A percentile compares a stretch with the other conserved stretches of the same genome.
Conservation (phyloP, 129 eudicot species). For the Pittosporum tobira region DNA sequence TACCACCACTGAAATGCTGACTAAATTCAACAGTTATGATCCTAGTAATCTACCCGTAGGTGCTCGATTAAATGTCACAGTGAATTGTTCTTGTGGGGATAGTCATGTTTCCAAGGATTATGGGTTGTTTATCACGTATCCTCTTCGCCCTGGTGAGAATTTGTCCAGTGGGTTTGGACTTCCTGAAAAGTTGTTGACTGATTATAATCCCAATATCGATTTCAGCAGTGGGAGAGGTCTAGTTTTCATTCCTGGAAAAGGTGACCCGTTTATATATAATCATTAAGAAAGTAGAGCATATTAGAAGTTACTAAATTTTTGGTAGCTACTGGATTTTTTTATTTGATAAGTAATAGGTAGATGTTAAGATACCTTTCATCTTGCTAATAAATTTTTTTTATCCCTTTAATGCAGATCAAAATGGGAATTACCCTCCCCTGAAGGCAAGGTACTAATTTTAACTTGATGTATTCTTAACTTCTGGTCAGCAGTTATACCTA, state of each 20-base stretch:
- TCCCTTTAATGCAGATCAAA: constrained; percentile 50
- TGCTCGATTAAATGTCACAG: constrained; percentile 34
- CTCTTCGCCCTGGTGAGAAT: constrained; percentile 47
- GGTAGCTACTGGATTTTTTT: too few relatives aligned
- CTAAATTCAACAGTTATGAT: constrained; percentile 26
- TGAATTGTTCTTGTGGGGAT: constrained; percentile 70
- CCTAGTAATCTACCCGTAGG: constrained; percentile 14
- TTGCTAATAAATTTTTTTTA: neutral
- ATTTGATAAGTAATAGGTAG: too few relatives aligned
- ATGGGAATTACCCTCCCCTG: constrained; percentile 63
- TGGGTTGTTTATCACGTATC: constrained; percentile 65
- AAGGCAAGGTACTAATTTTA: constrained; percentile 33
- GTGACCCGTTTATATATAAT: constrained; percentile 18
- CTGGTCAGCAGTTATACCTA: constrained; percentile 13
- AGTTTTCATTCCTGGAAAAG: constrained; percentile 68
- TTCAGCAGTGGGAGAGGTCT: constrained; percentile 42
- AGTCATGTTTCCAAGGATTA: constrained; percentile 44
- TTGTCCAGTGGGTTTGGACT: constrained; percentile 30
- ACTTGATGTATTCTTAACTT: constrained; percentile 1
- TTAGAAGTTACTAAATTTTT: too few relatives aligned
- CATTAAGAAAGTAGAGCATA: too few relatives aligned
- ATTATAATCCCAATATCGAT: constrained; percentile 47
- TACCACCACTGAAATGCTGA: constrained; percentile 40
- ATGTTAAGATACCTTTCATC: neutral
- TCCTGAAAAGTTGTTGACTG: constrained; percentile 41